Percentiles rank a stretch among this genome's conserved stretches.
These are phyloP conservation scores for Vicia sativa DNA, from an alignment of 306 rosid genomes.

Conservation along the genomic window DNA sequence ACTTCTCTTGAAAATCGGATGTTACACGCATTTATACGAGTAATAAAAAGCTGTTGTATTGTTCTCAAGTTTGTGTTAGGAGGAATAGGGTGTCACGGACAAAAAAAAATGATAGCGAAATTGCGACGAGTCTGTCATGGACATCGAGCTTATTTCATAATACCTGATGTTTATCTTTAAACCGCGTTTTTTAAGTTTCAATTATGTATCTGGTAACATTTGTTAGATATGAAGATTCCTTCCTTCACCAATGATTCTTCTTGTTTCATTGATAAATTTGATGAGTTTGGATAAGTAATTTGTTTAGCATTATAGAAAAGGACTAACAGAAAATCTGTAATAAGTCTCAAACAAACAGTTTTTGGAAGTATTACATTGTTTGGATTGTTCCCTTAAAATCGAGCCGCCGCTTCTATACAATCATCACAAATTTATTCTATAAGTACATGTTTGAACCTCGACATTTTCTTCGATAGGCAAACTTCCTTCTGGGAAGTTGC, in stretches of 20 bases:
- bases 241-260: conserved; percentile 29
- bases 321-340: conserved; percentile 11
- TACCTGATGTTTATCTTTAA: conserved; percentile 40
- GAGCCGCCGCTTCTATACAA: conserved; percentile 19
- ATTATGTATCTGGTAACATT: conserved; percentile 15
- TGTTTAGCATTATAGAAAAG: conserved; percentile 19
- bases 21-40: conserved; percentile 41
- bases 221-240: conserved; percentile 6
- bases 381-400: conserved; percentile 24
- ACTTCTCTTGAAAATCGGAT: conserved; percentile 42
- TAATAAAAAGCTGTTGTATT: conserved; percentile 41
- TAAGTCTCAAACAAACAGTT: conserved; percentile 20
- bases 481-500: conserved; percentile 59
- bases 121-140: conserved; percentile 16
- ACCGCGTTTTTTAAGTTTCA: conserved; percentile 38
- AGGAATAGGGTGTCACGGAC: conserved; percentile 20
- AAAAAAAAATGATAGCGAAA: conserved; percentile 23
- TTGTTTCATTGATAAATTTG: conserved; percentile 20
- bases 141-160: conserved; percentile 33
- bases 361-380: conserved; percentile 27
- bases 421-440: conserved; percentile 42
- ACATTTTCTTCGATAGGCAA: conserved; percentile 54
- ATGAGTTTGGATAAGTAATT: conserved; percentile 10
- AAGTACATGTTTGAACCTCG: conserved; percentile 55
- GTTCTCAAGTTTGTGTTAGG: conserved; percentile 40